Evolutionary conservation across 2,329 filamentous ascomycete species (phyloP).

Genomic region (Microcyclospora pomicola): DNA sequence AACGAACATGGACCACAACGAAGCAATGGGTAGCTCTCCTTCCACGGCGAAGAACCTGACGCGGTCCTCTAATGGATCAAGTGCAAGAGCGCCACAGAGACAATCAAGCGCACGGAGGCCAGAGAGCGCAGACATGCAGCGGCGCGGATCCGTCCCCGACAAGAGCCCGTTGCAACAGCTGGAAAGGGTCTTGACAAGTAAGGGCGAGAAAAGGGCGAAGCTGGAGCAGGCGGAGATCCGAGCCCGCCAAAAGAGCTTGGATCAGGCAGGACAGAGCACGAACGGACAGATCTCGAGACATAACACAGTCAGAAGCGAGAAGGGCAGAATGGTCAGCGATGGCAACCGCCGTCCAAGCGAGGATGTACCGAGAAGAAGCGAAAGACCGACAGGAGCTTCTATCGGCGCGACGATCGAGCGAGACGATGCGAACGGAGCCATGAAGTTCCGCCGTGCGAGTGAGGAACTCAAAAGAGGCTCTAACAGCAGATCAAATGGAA

Average conservation of each 20-base stretch:
- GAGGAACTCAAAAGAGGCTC: constrained; percentile 9
- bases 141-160: constrained; percentile 53
- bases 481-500: constrained; percentile 1
- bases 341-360: constrained; percentile 4
- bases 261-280: constrained; percentile 1
- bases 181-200: constrained; percentile 80
- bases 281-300: constrained; percentile 8
- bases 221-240: constrained; percentile 69
- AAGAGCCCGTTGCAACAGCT: constrained; percentile 86
- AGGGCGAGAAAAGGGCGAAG: constrained; percentile 82
- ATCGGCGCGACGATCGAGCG: constrained; percentile 1
- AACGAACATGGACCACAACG: too few species aligned
- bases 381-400: neutral
- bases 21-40: too few species aligned
- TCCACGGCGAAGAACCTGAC: too few species aligned
- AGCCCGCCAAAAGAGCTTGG: constrained; percentile 41
- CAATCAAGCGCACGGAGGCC: too few species aligned
- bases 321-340: constrained; percentile 16
- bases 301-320: constrained; percentile 11
- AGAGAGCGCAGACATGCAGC: constrained; percentile 5
- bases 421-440: neutral
- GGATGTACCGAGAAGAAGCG: constrained; percentile 1
- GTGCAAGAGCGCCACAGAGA: too few species aligned
- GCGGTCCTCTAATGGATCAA: too few species aligned
- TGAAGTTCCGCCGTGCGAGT: constrained; percentile 8